Conservation (phyloP, 495 filamentous ascomycete species). For the Thermothielavioides terrestris region DNA sequence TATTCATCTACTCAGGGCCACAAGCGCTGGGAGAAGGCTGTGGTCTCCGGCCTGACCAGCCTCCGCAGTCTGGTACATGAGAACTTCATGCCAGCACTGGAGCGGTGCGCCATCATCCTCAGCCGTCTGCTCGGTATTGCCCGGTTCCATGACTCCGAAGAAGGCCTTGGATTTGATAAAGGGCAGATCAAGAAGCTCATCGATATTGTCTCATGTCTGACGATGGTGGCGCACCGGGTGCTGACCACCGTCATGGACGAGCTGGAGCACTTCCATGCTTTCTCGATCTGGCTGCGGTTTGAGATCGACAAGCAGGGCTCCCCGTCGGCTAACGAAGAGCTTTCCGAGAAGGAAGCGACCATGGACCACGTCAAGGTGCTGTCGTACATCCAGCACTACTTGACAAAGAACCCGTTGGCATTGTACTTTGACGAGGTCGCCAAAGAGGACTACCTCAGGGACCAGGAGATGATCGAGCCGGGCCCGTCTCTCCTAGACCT, state of each 20-base stretch:
- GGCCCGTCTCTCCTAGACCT: conserved; percentile 35
- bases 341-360: conserved; percentile 44
- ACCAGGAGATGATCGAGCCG: conserved; percentile 26
- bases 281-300: conserved; percentile 76
- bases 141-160: conserved; percentile 62
- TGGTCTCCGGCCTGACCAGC: conserved; percentile 63
- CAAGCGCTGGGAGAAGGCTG: conserved; percentile 90
- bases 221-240: conserved; percentile 65
- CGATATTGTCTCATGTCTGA: conserved; percentile 66
- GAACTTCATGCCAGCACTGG: conserved; percentile 77
- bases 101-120: conserved; percentile 73
- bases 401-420: conserved; percentile 39
- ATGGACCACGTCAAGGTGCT: conserved; percentile 48
- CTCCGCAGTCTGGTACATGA: conserved; percentile 74
- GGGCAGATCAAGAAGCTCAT: conserved; percentile 45
- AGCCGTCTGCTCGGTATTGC: conserved; percentile 80
- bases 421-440: conserved; percentile 32
- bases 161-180: conserved; percentile 53
- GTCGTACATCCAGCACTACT: conserved; percentile 43
- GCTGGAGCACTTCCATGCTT: conserved; percentile 64
- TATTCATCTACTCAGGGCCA: conserved; percentile 70
- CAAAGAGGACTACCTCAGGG: conserved; percentile 22
- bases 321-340: conserved; percentile 39
- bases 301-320: conserved; percentile 61
- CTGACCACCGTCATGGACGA: conserved; percentile 67